Evolutionary conservation across 2,329 filamentous ascomycete genomes (phyloP), one percentile per base, ranked within the genome.

Genomic region (Teratosphaeria zuluensis): DNA sequence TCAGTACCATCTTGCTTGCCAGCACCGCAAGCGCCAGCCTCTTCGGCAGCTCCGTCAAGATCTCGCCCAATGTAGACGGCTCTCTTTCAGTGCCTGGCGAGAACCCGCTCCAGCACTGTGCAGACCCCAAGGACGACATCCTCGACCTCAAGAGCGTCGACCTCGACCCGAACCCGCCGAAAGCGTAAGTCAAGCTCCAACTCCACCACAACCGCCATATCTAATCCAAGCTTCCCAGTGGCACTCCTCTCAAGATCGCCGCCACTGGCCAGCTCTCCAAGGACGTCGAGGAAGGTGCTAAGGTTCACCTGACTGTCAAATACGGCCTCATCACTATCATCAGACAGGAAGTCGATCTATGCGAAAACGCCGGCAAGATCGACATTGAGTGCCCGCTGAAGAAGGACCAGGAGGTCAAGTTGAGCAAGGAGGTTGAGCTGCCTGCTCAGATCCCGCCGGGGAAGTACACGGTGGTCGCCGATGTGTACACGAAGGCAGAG

Each of bases 261-360:
- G 94, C 92, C 53, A 80, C 77, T 33, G 94, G 92, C 59, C 83
- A 78, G n/a, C 82, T 97, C 63, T 81, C 81, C 66, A 76, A 95
- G 69, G 76, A 80, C 56, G 85, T 99, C 64, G 82, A 85, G 58
- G 73, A 90, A 59, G 92, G 90, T 59, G 90, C 92, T 61, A 90
- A 89, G 68, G 87, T 96, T 62, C 80, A 87, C 54, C 74, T 99
- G 48, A 82, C 86, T 65, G 92, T 99, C 76, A 96, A 96, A 78
- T 96, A 95, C 74, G 92, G 92, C 61, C 80, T 96, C 65, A 96
- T 99, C 74, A 89, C 85, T 58, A 83, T 99, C 64, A 84, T 99
- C 74, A 89, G 83, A 74, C 88, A 88, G 64, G 83, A 81, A 65
- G 85, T 87, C 68, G 88, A 96, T 71, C 83, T 97, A 42, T 99